A percentile compares a stretch with the other conserved stretches of the same genome.
These are phyloP conservation scores for Aspergillus sclerotioniger DNA, from an alignment of 495 filamentous ascomycete genomes.

Conservation along the genomic window DNA sequence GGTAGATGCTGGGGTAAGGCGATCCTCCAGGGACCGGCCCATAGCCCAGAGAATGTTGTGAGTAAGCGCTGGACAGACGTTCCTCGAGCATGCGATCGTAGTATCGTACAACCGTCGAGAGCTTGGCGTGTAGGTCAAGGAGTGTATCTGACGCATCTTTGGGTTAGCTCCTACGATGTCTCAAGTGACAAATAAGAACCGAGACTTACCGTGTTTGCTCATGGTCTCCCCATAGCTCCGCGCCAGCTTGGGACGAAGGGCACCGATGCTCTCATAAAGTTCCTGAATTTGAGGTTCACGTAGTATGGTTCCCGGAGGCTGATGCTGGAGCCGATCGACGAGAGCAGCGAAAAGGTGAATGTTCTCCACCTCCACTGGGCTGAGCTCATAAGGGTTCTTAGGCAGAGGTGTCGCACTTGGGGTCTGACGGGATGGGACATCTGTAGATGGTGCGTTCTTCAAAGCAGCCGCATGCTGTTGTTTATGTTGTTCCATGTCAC, in stretches of 20 bases:
- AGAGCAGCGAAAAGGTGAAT: conserved; percentile 95
- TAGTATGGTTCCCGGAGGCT: conserved; percentile 91
- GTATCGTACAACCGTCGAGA: conserved; percentile 96
- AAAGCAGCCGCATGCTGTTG: conserved; percentile 78
- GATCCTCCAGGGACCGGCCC: conserved; percentile 48
- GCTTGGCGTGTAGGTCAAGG: conserved; percentile 89
- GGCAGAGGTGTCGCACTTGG: conserved; percentile 49
- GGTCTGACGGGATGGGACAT: conserved; percentile 25
- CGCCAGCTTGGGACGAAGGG: conserved; percentile 88
- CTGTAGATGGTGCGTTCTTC: conserved; percentile 57
- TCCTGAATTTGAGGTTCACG: conserved; percentile 97
- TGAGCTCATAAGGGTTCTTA: conserved; percentile 92
- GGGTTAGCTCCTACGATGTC: conserved; percentile 25
- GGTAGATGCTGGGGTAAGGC: conserved; percentile 62
- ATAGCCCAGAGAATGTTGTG: conserved; percentile 64
- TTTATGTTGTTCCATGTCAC: conserved; percentile 98
- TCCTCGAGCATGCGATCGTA: conserved; percentile 99
- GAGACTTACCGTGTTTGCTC: conserved; percentile 89
- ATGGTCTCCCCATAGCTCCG: conserved; percentile 98
- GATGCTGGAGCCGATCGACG: conserved; percentile 91
- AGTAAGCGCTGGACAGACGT: conserved; percentile 86
- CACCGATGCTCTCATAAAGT: conserved; percentile 92
- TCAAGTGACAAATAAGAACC: background rate
- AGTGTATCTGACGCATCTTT: conserved; percentile 62
- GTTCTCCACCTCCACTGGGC: conserved; percentile 90